Evolutionary conservation across 2,329 filamentous ascomycete genomes (phyloP).

Genomic region (Fusarium sp.): DNA sequence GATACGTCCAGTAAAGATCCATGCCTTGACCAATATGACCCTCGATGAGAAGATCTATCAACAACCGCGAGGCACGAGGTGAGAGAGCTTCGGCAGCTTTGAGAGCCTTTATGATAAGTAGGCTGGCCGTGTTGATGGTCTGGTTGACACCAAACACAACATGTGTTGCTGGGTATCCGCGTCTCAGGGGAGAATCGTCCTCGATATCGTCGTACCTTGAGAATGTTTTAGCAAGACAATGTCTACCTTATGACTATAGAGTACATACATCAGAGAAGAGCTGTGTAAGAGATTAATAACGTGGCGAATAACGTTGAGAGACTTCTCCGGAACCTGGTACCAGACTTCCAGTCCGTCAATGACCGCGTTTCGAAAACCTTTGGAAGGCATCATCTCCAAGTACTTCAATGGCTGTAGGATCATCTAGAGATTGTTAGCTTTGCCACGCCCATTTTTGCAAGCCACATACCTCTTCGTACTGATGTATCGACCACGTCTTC

Average conservation of each 20-base stretch:
- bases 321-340: conserved; percentile 4
- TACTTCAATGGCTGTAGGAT: conserved; percentile 1
- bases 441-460: no score
- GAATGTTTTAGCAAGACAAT: neutral
- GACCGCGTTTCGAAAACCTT: neutral
- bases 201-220: neutral
- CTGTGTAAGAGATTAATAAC: neutral
- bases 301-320: neutral
- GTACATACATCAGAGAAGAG: neutral
- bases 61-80: neutral
- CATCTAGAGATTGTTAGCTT: neutral
- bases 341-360: neutral
- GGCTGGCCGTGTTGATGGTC: conserved; percentile 3
- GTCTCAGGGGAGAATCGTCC: neutral
- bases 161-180: neutral
- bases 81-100: neutral
- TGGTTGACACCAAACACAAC: neutral
- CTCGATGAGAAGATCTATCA: neutral
- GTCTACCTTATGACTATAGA: neutral
- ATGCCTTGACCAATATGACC: neutral
- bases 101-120: neutral
- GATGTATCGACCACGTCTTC: neutral
- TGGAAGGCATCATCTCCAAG: conserved; percentile 2
- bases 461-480: neutral
- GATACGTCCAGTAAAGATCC: conserved; percentile 4